Conservation (phyloP, 2,329 filamentous ascomycete genomes). For the Trichoderma pleuroti region DNA sequence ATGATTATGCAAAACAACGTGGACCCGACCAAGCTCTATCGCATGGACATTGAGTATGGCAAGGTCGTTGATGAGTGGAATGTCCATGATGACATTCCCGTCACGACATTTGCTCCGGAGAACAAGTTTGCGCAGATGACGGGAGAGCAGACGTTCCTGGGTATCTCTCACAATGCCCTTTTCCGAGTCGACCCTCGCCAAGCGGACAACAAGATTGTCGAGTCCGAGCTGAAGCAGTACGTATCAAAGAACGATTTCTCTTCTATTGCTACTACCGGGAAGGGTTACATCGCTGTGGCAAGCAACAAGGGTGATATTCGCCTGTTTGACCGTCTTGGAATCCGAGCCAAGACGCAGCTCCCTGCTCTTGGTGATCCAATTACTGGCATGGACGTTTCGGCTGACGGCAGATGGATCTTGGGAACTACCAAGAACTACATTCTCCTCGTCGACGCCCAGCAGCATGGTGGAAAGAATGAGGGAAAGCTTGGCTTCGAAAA, state of each 20-base stretch:
- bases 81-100: constrained; percentile 90
- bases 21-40: constrained; percentile 87
- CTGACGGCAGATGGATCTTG: constrained; percentile 92
- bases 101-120: constrained; percentile 88
- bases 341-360: constrained; percentile 96
- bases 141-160: constrained; percentile 88
- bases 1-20: constrained; percentile 81
- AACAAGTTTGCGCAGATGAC: constrained; percentile 99
- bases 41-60: constrained; percentile 96
- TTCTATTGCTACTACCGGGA: constrained; percentile 87
- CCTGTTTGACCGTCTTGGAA: constrained; percentile 91
- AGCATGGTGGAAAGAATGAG: constrained; percentile 91
- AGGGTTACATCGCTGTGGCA: constrained; percentile 94
- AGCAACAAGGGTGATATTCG: constrained; percentile 98
- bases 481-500: constrained; percentile 98
- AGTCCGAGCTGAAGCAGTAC: constrained; percentile 92
- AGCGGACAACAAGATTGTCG: constrained; percentile 86
- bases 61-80: constrained; percentile 99
- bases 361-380: constrained; percentile 94
- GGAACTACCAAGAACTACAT: constrained; percentile 94
- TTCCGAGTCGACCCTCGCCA: constrained; percentile 92
- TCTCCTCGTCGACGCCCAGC: constrained; percentile 84
- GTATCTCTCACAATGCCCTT: constrained; percentile 86
- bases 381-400: constrained; percentile 89
- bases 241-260: constrained; percentile 97